phyloP scores from a whole-genome alignment of 805 yeast genomes.

The Kluyveromyces aestuarii region DNA sequence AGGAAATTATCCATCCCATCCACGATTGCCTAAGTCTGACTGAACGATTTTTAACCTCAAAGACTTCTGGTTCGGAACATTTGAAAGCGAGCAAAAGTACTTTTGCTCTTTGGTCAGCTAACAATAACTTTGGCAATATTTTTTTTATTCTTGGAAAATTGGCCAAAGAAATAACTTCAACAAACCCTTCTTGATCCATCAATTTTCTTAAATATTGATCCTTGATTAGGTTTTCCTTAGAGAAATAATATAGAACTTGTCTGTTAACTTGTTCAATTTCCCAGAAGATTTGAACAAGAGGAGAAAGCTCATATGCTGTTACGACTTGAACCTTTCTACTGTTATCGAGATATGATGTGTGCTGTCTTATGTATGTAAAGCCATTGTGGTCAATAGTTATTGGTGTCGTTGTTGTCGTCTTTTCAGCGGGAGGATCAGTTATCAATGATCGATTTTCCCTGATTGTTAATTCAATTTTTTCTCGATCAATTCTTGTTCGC shows the following conservation, averaged over 20 bases:
- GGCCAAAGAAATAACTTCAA: not conserved
- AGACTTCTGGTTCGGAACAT: conserved; percentile 1
- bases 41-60: not conserved
- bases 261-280: conserved; percentile 1
- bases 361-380: not conserved
- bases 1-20: not conserved
- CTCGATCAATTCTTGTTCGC: not conserved
- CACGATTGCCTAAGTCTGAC: not conserved
- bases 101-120: conserved; percentile 1
- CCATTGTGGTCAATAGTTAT: not conserved
- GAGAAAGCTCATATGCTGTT: not conserved
- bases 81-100: not conserved
- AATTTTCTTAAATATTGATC: not conserved
- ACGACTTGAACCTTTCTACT: not conserved
- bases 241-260: conserved; percentile 1
- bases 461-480: no score
- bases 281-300: not conserved
- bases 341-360: not conserved
- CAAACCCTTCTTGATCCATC: conserved; percentile 1
- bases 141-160: not conserved
- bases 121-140: not conserved
- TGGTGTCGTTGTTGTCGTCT: not conserved
- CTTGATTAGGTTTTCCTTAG: not conserved
- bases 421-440: not conserved
- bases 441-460: not conserved